These are phyloP conservation scores for Thelonectria olida DNA, from an alignment of 2,329 filamentous ascomycete genomes.

Conservation along the genomic window DNA sequence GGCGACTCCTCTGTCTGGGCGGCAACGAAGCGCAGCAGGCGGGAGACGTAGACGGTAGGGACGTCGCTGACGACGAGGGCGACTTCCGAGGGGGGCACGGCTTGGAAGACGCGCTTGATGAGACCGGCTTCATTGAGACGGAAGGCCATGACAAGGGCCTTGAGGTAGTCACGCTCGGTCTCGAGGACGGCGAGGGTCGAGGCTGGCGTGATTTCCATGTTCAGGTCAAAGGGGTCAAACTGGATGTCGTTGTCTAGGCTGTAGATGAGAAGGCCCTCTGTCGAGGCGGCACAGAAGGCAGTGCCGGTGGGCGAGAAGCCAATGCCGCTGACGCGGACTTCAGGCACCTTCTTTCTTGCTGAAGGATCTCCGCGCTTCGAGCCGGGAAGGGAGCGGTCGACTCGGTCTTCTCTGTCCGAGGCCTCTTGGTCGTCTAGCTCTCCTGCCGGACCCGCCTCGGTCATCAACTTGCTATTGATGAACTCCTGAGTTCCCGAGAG, in stretches of 20 bases:
- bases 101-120: slow-evolving; percentile 86
- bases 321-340: slow-evolving; percentile 85
- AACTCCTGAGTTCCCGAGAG: slow-evolving; percentile 97
- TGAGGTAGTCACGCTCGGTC: slow-evolving; percentile 81
- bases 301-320: slow-evolving; percentile 89
- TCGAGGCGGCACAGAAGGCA: slow-evolving; percentile 93
- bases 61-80: slow-evolving; percentile 80
- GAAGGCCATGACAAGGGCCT: slow-evolving; percentile 96
- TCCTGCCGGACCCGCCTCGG: slow-evolving; percentile 85
- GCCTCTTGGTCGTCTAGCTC: slow-evolving; percentile 90
- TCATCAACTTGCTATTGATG: slow-evolving; percentile 90
- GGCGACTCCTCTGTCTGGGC: slow-evolving; percentile 88
- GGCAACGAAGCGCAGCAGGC: slow-evolving; percentile 87
- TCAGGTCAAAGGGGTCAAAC: slow-evolving; percentile 96
- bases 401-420: slow-evolving; percentile 86
- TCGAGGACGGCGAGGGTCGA: slow-evolving; percentile 78
- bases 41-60: slow-evolving; percentile 85
- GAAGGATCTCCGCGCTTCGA: slow-evolving; percentile 88
- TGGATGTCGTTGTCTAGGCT: slow-evolving; percentile 84
- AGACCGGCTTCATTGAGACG: slow-evolving; percentile 87
- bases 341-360: slow-evolving; percentile 77
- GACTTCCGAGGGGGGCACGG: slow-evolving; percentile 79
- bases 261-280: slow-evolving; percentile 93
- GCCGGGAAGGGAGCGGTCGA: slow-evolving; percentile 83
- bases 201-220: slow-evolving; percentile 90